These are phyloP conservation scores for Sphagnum magellanicum DNA, from an alignment of 228 moss, liverwort and hornwort species.

Conservation along the genomic window DNA sequence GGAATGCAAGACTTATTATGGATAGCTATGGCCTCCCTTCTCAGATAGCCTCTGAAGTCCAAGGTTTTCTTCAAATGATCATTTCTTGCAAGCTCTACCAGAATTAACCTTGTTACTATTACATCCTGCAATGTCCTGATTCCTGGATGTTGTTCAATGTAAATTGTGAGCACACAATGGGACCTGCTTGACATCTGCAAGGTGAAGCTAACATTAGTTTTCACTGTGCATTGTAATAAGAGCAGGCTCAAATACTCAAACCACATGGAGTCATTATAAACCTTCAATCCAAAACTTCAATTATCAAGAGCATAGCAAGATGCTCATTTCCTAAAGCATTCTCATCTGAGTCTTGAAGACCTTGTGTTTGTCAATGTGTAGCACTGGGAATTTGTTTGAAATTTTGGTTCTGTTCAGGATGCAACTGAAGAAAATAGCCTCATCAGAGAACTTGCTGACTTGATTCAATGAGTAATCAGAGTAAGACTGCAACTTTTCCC, in stretches of 20 bases:
- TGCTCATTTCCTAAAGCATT: too few species aligned
- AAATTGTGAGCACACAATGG: conserved; percentile 82
- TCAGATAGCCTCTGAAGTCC: conserved; percentile 51
- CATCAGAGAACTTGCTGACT: conserved; percentile 17
- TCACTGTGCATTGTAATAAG: too few species aligned
- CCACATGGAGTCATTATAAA: too few species aligned
- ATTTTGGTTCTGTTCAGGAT: too few species aligned
- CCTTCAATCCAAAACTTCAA: too few species aligned
- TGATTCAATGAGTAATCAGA: conserved; percentile 76
- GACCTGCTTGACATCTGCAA: conserved; percentile 86
- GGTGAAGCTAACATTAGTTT: too few species aligned
- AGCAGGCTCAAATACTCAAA: too few species aligned
- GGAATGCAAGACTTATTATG: conserved; percentile 75
- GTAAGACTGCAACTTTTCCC: conserved; percentile 70
- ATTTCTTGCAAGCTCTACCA: conserved; percentile 87
- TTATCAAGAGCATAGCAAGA: too few species aligned
- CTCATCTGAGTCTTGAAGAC: too few species aligned
- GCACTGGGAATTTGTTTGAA: too few species aligned
- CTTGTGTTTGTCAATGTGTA: too few species aligned
- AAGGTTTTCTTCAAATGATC: conserved; percentile 63
- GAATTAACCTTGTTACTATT: conserved; percentile 70
- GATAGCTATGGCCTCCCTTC: conserved; percentile 77
- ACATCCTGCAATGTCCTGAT: conserved; percentile 43
- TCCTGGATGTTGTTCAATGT: conserved; percentile 80
- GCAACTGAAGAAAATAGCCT: too few species aligned